Evolutionary conservation across 73 alveolate genomes (phyloP).

Genomic region (Urostyla sp.): DNA sequence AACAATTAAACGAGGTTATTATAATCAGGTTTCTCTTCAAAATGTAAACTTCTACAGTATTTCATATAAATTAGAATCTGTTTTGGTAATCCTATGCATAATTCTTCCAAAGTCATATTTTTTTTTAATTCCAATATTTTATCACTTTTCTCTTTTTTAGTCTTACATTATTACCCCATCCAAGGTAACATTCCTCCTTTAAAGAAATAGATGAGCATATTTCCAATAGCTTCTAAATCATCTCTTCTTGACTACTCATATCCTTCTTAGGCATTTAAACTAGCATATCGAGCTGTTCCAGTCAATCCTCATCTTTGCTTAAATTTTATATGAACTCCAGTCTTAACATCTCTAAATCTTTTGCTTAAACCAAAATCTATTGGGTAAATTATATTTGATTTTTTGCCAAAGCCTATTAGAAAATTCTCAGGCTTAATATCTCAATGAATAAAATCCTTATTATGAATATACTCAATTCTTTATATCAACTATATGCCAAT

Average conservation of each 20-base stretch:
- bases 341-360: conserved; percentile 80
- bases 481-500: conserved; percentile 83
- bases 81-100: conserved; percentile 72
- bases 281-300: conserved; percentile 87
- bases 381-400: conserved; percentile 72
- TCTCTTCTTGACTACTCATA: conserved; percentile 82
- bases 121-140: conserved; percentile 79
- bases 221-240: conserved; percentile 82
- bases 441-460: conserved; percentile 84
- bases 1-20: no score
- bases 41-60: conserved; percentile 76
- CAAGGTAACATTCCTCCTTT: conserved; percentile 51
- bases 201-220: conserved; percentile 69
- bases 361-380: conserved; percentile 96
- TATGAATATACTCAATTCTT: conserved; percentile 84
- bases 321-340: conserved; percentile 78
- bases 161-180: conserved; percentile 75
- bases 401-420: conserved; percentile 61
- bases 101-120: conserved; percentile 68
- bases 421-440: conserved; percentile 95
- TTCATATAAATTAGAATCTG: conserved; percentile 77
- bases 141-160: conserved; percentile 77
- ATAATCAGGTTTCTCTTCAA: conserved; percentile 94
- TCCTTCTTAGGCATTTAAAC: conserved; percentile 75
- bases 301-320: conserved; percentile 75